These are phyloP conservation scores for Venturia nashicola DNA, from an alignment of 2,329 filamentous ascomycete species.

Conservation along the genomic window DNA sequence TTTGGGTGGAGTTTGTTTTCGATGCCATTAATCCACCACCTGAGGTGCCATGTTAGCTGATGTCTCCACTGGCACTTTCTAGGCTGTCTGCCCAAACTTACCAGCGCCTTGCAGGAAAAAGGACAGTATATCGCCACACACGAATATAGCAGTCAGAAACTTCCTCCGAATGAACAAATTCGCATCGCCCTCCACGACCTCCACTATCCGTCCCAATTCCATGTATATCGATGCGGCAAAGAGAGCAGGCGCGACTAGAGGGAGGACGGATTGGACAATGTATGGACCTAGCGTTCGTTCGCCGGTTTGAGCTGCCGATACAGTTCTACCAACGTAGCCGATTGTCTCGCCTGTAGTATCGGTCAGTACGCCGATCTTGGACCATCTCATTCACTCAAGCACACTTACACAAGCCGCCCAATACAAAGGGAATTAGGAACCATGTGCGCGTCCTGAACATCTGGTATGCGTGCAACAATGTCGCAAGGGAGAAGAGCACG, in stretches of 20 bases:
- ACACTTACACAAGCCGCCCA: slow-evolving; percentile 35
- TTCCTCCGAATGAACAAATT: slow-evolving; percentile 29
- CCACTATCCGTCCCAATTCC: slow-evolving; percentile 33
- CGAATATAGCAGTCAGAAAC: slow-evolving; percentile 37
- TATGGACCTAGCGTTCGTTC: slow-evolving; percentile 30
- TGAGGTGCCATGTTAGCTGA: slow-evolving; percentile 7
- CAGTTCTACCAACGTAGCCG: slow-evolving; percentile 39
- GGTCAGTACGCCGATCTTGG: slow-evolving; percentile 11
- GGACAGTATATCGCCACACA: slow-evolving; percentile 34
- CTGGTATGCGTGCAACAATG: slow-evolving; percentile 29
- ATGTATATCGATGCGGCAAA: slow-evolving; percentile 41
- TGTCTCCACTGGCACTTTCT: neutral
- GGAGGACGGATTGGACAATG: slow-evolving; percentile 32
- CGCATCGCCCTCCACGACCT: slow-evolving; percentile 27
- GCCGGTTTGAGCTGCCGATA: slow-evolving; percentile 28
- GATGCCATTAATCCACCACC: slow-evolving; percentile 31
- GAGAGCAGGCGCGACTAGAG: slow-evolving; percentile 36
- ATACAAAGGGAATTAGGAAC: slow-evolving; percentile 36
- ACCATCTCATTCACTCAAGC: slow-evolving; percentile 4
- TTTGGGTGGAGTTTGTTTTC: slow-evolving; percentile 15
- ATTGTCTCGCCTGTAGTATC: slow-evolving; percentile 34
- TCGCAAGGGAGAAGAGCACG: slow-evolving; percentile 32
- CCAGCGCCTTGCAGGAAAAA: slow-evolving; percentile 33
- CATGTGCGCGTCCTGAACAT: slow-evolving; percentile 32
- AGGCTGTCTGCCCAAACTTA: neutral